phyloP scores from a whole-genome alignment of 2,329 filamentous ascomycete species.

The Coniella vitis region DNA sequence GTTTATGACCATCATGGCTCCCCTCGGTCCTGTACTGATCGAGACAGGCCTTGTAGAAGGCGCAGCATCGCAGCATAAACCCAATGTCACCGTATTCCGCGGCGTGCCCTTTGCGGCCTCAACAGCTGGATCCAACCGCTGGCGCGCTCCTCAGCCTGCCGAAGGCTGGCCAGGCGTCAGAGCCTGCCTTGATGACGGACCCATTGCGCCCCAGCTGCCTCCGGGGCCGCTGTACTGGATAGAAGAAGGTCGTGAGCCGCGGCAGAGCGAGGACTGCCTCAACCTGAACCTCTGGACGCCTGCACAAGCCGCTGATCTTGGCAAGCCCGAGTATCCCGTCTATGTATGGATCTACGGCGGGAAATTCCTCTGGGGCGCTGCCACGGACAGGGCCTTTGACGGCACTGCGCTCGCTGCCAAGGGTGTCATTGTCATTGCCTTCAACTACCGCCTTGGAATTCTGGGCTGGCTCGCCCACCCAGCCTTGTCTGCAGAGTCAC shows the following conservation, averaged over 20 bases:
- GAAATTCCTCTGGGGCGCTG: neutral
- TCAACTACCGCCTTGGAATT: constrained; percentile 6
- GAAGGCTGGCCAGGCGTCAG: neutral
- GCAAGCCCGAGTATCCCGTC: neutral
- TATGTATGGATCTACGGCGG: constrained; percentile 2
- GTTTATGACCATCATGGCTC: neutral
- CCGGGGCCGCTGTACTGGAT: constrained; percentile 20
- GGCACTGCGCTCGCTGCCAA: neutral
- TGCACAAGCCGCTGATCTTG: constrained; percentile 34
- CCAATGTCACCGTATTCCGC: constrained; percentile 25
- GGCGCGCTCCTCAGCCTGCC: constrained; percentile 23
- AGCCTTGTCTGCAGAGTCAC: neutral
- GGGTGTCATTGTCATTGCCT: neutral
- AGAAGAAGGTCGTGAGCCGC: constrained; percentile 5
- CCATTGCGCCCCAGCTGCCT: constrained; percentile 19
- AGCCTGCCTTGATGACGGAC: constrained; percentile 22
- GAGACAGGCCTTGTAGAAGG: neutral
- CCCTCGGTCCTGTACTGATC: neutral
- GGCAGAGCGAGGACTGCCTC: constrained; percentile 56
- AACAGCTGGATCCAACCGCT: constrained; percentile 33
- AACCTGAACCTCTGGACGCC: constrained; percentile 60
- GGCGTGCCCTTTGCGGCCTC: constrained; percentile 33
- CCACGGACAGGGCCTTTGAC: neutral
- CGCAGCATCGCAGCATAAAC: neutral
- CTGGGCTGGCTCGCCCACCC: constrained; percentile 1